Evolutionary conservation across 371 early-diverging fungal genomes (phyloP), one percentile per base, ranked within the genome.

Genomic region (Gilbertella persicaria): DNA sequence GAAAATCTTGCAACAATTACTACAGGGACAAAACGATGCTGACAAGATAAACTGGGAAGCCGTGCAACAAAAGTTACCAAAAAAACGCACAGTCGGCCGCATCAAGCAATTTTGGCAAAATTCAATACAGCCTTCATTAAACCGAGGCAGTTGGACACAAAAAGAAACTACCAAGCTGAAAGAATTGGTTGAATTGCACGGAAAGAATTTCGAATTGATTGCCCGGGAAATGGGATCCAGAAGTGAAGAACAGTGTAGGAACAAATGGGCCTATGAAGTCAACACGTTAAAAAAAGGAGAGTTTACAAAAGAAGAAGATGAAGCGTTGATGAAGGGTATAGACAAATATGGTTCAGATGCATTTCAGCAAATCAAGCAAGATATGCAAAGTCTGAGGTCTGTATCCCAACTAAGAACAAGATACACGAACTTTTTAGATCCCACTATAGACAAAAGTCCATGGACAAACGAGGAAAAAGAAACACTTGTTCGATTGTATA

Each of bases 381-480:
- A 47, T 13, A 62, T 57, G 53, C 40, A 53, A 3, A 57, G 55
- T 28, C 10, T 36, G 23, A 25, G 63, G 16, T 33, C 53, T 14
- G 36, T 49, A 3, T 46, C 58, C 1, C 58, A 56, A 33, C 35
- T 62, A 44, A 28, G 48, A 14, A 39, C 45, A 13, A 40, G 60
- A 13, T 77, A 77, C 48, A 58, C 56, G 10, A 64, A 69, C 29
- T 47, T 44, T 10, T 36, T 77, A 12, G 55, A 58, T 37, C 73
- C 73, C 3, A 26, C 44, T 2, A 53, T 63, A n/a, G 73, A 77
- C 43, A 55, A 66, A 41, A 68, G 69, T 5, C 67, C 65, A 6
- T 77, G 77, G 77, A 52, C 67, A 8, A 42, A 47, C 4, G 60
- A 71, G 17, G 76, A 75, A 36, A 57, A 57, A 23, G 60, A 56